Percentiles rank a stretch among this genome's conserved stretches.
Evolutionary conservation across 176 grass and related monocot genomes (phyloP).

Genomic region (Areca catechu): DNA sequence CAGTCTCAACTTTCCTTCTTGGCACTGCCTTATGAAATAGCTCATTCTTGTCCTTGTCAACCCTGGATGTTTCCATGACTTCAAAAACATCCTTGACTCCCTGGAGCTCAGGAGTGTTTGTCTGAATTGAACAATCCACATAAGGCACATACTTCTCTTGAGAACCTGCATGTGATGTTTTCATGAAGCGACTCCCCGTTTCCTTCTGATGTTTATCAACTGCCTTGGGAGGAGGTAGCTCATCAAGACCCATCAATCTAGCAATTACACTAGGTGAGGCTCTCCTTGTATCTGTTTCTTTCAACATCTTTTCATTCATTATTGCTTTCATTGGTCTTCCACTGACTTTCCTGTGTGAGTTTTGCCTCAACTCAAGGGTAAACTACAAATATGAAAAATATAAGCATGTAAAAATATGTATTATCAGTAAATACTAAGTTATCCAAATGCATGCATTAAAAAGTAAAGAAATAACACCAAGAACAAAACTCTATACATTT

Average conservation of each 20-base stretch:
- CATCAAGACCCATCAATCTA: constrained; percentile 69
- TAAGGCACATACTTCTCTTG: constrained; percentile 1
- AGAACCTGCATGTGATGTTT: neutral
- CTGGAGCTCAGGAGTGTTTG: constrained; percentile 13
- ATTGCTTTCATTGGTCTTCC: constrained; percentile 24
- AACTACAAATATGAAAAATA: constrained; percentile 21
- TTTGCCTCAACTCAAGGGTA: constrained; percentile 34
- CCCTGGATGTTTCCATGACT: constrained; percentile 20
- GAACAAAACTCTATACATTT: no score
- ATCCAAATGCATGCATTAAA: no score
- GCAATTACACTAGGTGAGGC: constrained; percentile 61
- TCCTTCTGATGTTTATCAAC: constrained; percentile 8
- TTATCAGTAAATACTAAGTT: no score
- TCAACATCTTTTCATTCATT: constrained; percentile 8
- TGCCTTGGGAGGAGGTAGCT: constrained; percentile 28
- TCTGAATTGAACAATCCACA: neutral
- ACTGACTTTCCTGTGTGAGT: constrained; percentile 20
- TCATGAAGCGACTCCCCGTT: neutral
- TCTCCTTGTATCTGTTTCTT: constrained; percentile 8
- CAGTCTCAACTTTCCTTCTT: constrained; percentile 22
- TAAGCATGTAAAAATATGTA: no score
- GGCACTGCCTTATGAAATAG: constrained; percentile 31
- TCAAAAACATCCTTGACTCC: constrained; percentile 63
- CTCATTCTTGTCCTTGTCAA: constrained; percentile 27
- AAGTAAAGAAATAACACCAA: no score